These are phyloP conservation scores for Paramyrothecium sp. DNA, from an alignment of 2,329 filamentous ascomycete genomes.

Conservation along the genomic window DNA sequence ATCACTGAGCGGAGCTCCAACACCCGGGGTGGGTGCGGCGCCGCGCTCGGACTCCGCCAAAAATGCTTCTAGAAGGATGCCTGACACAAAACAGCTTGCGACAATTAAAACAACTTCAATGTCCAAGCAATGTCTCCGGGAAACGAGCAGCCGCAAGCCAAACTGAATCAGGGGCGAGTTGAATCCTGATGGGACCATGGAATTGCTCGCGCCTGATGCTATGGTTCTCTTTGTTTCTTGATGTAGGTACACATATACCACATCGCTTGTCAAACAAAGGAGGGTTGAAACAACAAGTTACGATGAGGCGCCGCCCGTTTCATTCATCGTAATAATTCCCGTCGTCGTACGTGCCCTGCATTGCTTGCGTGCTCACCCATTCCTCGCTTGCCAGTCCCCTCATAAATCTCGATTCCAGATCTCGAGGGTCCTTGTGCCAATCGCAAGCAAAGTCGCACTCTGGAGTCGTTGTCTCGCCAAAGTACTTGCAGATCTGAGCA, in stretches of 20 bases:
- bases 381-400: conserved; percentile 58
- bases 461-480: conserved; percentile 62
- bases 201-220: neutral
- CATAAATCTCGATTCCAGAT: conserved; percentile 55
- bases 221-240: neutral
- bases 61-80: neutral
- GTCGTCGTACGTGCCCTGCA: conserved; percentile 55
- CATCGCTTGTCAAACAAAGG: neutral
- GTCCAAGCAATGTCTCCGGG: neutral
- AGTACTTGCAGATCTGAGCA: conserved; percentile 71
- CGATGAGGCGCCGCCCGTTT: neutral
- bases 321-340: conserved; percentile 44
- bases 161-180: neutral
- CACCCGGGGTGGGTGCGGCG: too few species aligned
- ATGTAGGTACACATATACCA: neutral
- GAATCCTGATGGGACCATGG: neutral
- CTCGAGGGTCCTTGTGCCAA: conserved; percentile 67
- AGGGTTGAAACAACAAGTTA: neutral
- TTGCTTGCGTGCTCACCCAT: conserved; percentile 62
- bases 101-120: neutral
- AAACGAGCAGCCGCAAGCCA: neutral
- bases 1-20: too few species aligned
- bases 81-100: neutral
- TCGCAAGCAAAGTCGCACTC: conserved; percentile 75
- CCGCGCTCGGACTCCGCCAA: too few species aligned